Evolutionary conservation across 257 asterid species (phyloP), one percentile per base, ranked within the genome.

Genomic region (Leonotis leonurus): DNA sequence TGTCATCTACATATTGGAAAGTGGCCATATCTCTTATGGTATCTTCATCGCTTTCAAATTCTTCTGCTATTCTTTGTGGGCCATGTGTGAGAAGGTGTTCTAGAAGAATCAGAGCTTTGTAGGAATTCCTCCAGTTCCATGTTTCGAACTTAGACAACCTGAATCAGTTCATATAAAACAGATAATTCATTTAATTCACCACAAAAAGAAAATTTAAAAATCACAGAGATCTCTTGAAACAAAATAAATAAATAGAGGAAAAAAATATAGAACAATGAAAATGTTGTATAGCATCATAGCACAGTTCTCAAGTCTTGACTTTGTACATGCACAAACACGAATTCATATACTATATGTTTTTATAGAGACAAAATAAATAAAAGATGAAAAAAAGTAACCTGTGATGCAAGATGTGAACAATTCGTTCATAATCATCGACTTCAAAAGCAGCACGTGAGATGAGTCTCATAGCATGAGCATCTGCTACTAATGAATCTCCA

Each of bases 391-490:
- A 12, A 3, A 3, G 10, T 14, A 57, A 89, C 97, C 88, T 84
- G 36, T 62, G 79, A 62, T 87, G 94, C 64, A 87, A 80, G 70
- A 89, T 80, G 33, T 81, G 90, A 14, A 81, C 86, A 22, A 86
- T 83, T 72, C 97, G 75, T 33, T 85, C 89, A 43, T 84, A 89
- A 69, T 89, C 95, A 69, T 87, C 97, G 10, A 89, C 94, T 68
- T 89, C 97, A 30, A 89, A 89, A 25, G 97, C 95, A 7, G 95
- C 97, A n/a, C 84, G 87, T 4, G 95, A 81, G 67, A 89, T 81
- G 9, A 79, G 57, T 51, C 89, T 75, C 94, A 89, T 80, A 36
- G 84, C 77, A 25, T 78, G 76, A 17, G 71, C 74, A 63, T 86
- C 86, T 25, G 88, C 73, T 41, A 76, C 81, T 27, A 79, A 52